A percentile compares a stretch with the other conserved stretches of the same genome.
phyloP scores from a whole-genome alignment of 345 rosid genomes.

The Rhizophora mangle region DNA sequence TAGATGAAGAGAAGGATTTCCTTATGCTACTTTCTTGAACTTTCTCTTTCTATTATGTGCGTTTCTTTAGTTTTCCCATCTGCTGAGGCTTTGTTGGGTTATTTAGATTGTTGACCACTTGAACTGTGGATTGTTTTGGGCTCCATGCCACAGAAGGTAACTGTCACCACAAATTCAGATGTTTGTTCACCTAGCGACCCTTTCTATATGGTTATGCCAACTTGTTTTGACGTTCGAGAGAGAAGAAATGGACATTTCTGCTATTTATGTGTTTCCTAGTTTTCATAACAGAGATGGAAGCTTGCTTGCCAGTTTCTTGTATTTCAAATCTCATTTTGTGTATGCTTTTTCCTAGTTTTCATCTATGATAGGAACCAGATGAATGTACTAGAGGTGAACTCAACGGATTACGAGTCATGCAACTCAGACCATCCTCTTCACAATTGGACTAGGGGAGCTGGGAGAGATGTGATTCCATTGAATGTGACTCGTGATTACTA shows the following conservation, averaged over 20 bases:
- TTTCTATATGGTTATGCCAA: no score
- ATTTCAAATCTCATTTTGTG: not conserved
- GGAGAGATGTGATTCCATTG: slow-evolving; percentile 86
- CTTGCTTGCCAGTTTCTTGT: not conserved
- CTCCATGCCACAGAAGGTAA: no score
- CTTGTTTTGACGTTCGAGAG: no score
- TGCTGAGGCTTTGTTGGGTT: no score
- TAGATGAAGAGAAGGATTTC: not conserved
- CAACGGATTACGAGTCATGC: slow-evolving; percentile 67
- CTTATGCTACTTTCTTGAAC: not conserved
- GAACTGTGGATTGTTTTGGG: no score
- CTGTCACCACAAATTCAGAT: no score
- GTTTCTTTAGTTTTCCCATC: no score
- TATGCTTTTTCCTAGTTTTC: slow-evolving; percentile 43
- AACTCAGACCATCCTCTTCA: slow-evolving; percentile 60
- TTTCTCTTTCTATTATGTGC: not conserved
- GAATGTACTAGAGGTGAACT: slow-evolving; percentile 85
- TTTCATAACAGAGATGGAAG: not conserved
- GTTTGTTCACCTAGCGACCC: no score
- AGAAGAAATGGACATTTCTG: no score
- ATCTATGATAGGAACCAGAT: slow-evolving; percentile 86
- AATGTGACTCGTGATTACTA: slow-evolving; percentile 73
- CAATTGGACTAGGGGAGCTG: slow-evolving; percentile 84
- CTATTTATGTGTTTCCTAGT: not conserved
- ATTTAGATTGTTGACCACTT: no score